These are phyloP conservation scores for Sonneratia alba DNA, from an alignment of 345 rosid species.

Conservation along the genomic window DNA sequence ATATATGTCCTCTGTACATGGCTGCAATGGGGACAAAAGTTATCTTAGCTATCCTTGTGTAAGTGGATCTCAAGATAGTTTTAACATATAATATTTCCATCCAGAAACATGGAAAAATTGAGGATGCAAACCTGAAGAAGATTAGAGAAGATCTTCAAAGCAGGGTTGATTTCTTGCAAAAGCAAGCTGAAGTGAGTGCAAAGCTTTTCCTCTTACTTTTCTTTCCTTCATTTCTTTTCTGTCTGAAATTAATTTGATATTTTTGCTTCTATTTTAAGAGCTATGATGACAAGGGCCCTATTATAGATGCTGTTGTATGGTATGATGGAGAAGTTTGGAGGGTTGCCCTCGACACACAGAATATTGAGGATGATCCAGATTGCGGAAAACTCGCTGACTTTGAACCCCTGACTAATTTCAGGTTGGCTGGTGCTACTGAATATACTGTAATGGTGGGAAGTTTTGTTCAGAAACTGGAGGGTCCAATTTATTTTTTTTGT, in stretches of 20 bases:
- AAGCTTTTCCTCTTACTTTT: conserved; percentile 9
- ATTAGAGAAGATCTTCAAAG: conserved; percentile 73
- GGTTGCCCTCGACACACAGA: conserved; percentile 91
- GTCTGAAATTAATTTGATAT: conserved; percentile 10
- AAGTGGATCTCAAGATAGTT: background rate
- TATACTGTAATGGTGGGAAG: background rate
- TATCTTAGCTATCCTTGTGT: background rate
- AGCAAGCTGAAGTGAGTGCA: conserved; percentile 74
- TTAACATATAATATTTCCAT: conserved; percentile 11
- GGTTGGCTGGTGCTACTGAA: conserved; percentile 27
- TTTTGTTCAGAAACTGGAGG: background rate
- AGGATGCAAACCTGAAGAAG: conserved; percentile 66
- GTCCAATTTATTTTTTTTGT: background rate
- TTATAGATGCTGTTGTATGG: conserved; percentile 95
- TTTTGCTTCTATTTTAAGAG: conserved; percentile 27
- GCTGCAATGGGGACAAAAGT: background rate
- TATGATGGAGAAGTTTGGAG: conserved; percentile 95
- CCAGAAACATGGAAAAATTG: conserved; percentile 68
- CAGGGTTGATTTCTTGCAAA: conserved; percentile 62
- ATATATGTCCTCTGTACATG: background rate
- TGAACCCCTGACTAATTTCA: conserved; percentile 66
- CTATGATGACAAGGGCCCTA: conserved; percentile 92
- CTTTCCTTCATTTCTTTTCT: conserved; percentile 3
- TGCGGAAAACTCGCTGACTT: conserved; percentile 78
- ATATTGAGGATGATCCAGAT: conserved; percentile 69